phyloP scores from a whole-genome alignment of 768 basidiomycete genomes.

The Suillus discolor region DNA sequence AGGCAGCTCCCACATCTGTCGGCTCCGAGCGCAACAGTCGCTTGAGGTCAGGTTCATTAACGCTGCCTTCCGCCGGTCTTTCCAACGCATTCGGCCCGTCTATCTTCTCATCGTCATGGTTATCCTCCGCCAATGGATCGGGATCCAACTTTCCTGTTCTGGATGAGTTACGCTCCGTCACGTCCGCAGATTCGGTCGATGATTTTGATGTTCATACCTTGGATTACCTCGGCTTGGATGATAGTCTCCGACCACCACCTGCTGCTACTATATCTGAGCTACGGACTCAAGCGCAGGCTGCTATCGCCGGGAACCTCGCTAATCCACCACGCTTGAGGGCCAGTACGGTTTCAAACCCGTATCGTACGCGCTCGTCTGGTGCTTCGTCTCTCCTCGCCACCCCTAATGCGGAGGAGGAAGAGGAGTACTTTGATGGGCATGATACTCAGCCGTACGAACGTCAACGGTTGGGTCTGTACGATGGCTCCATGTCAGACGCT shows the following conservation, averaged over 20 bases:
- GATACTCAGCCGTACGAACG: conserved; percentile 47
- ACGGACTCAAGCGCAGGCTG: conserved; percentile 87
- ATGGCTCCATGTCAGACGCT: conserved; percentile 51
- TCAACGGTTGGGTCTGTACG: conserved; percentile 66
- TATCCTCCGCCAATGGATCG: conserved; percentile 60
- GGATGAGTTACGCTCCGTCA: conserved; percentile 81
- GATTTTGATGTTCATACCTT: conserved; percentile 93
- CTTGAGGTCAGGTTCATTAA: conserved; percentile 90
- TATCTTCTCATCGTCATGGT: conserved; percentile 91
- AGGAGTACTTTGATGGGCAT: conserved; percentile 72
- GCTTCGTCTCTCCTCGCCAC: conserved; percentile 65
- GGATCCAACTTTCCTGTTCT: conserved; percentile 63
- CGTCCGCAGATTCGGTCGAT: conserved; percentile 79
- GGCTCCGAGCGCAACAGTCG: conserved; percentile 74
- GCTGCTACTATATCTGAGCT: conserved; percentile 89
- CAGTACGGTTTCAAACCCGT: conserved; percentile 93
- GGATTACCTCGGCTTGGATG: conserved; percentile 95
- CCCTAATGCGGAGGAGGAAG: conserved; percentile 68
- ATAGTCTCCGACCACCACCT: conserved; percentile 69
- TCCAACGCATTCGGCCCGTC: conserved; percentile 85
- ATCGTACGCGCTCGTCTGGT: conserved; percentile 65
- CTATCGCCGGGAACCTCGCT: conserved; percentile 81
- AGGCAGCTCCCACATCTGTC: conserved; percentile 36
- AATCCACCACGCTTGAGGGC: conserved; percentile 83
- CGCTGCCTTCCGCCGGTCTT: conserved; percentile 75